A percentile compares a stretch with the other conserved stretches of the same genome.
Conservation (phyloP, 1,284 basidiomycete species). For the Ceratobasidium theobromae region DNA sequence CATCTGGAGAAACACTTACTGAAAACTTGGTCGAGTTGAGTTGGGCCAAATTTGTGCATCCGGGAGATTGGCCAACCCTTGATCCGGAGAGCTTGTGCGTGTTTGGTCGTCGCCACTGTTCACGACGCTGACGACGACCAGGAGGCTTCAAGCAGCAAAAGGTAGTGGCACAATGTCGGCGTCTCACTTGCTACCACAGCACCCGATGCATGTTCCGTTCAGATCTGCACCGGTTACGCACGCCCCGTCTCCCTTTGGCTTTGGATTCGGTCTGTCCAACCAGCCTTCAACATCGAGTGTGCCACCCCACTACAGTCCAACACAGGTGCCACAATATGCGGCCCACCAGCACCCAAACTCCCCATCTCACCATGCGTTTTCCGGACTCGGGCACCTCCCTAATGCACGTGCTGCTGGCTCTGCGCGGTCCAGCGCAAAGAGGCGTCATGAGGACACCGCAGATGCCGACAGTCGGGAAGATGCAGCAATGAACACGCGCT, state of each 20-base stretch:
- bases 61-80: conserved; percentile 6
- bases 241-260: conserved; percentile 64
- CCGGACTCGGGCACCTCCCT: not conserved
- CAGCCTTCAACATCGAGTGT: conserved; percentile 15
- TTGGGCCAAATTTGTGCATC: conserved; percentile 35
- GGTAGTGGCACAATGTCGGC: conserved; percentile 13
- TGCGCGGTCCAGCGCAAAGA: conserved; percentile 49
- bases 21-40: conserved; percentile 40
- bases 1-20: conserved; percentile 38
- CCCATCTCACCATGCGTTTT: not conserved
- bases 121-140: conserved; percentile 40
- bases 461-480: conserved; percentile 44
- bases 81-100: conserved; percentile 20
- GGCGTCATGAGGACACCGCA: conserved; percentile 61
- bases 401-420: conserved; percentile 36
- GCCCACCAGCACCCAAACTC: conserved; percentile 43
- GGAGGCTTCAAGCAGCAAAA: not conserved
- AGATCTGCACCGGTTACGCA: conserved; percentile 60
- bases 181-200: conserved; percentile 10
- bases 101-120: conserved; percentile 59
- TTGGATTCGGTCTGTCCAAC: conserved; percentile 60
- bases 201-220: conserved; percentile 52
- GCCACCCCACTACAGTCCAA: conserved; percentile 41
- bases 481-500: conserved; percentile 27
- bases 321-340: conserved; percentile 46